Conservation (phyloP, 2,329 filamentous ascomycete genomes). For the Emericellopsis atlantica region DNA sequence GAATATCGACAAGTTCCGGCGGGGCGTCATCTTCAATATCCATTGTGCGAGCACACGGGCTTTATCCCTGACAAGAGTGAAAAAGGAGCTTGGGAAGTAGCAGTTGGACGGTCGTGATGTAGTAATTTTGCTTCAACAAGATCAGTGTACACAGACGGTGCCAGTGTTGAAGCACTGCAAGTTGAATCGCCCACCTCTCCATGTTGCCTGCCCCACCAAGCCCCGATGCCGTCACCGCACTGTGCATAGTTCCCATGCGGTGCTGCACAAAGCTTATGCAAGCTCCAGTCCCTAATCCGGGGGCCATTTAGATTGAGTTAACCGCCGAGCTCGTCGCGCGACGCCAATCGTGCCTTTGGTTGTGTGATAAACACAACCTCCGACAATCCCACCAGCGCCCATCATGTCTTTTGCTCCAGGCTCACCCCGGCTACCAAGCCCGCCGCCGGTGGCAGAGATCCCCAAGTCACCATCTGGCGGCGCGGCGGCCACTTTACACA, state of each 20-base stretch:
- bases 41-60: constrained; percentile 25
- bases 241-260: too few species aligned
- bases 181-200: too few species aligned
- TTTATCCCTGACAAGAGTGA: background rate
- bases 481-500: constrained; percentile 37
- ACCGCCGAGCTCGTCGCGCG: constrained; percentile 5
- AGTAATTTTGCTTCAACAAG: too few species aligned
- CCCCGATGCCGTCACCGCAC: background rate
- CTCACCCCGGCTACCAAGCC: constrained; percentile 87
- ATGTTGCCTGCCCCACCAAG: background rate
- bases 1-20: constrained; percentile 47
- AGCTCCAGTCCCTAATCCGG: background rate
- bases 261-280: background rate
- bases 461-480: constrained; percentile 62
- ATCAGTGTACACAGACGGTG: too few species aligned
- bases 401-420: constrained; percentile 52
- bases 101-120: too few species aligned
- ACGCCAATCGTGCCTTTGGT: constrained; percentile 5
- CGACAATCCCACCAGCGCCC: constrained; percentile 1
- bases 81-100: too few species aligned
- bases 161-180: too few species aligned
- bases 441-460: constrained; percentile 87
- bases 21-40: constrained; percentile 55
- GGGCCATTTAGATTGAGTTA: background rate
- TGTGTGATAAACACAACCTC: background rate